Evolutionary conservation across 2,329 filamentous ascomycete species (phyloP).

Genomic region (Parastagonospora nodorum): DNA sequence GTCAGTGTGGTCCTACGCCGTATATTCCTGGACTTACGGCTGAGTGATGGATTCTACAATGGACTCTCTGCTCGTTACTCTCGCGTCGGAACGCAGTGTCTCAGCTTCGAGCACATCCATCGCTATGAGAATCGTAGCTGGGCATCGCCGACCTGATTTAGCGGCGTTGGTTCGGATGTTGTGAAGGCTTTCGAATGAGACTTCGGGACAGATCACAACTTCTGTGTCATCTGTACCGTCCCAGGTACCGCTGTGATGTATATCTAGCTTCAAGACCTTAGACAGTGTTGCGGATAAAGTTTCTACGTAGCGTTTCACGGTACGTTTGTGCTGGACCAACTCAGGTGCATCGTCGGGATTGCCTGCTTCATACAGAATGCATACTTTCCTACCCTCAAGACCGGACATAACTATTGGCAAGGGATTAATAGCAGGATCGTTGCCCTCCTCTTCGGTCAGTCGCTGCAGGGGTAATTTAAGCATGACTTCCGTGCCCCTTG

Average conservation of each 20-base stretch:
- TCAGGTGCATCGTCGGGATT: neutral
- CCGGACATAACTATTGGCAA: constrained; percentile 6
- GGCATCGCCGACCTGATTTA: constrained; percentile 10
- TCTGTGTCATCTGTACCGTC: constrained; percentile 17
- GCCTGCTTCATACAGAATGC: constrained; percentile 13
- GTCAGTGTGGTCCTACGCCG: neutral
- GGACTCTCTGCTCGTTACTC: constrained; percentile 20
- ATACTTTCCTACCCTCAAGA: constrained; percentile 18
- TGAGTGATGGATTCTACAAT: constrained; percentile 35
- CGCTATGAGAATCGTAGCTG: constrained; percentile 29
- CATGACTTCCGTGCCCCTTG: constrained; percentile 9
- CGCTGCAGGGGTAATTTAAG: constrained; percentile 8
- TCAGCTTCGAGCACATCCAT: constrained; percentile 34
- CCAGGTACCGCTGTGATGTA: constrained; percentile 17
- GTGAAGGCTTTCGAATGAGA: constrained; percentile 27
- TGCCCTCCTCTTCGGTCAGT: neutral
- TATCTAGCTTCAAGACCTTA: constrained; percentile 19
- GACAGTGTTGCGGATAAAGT: constrained; percentile 19
- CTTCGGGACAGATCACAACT: constrained; percentile 33
- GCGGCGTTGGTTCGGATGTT: constrained; percentile 14
- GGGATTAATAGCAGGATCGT: neutral
- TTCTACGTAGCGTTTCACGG: constrained; percentile 14
- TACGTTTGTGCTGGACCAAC: neutral
- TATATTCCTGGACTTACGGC: constrained; percentile 22
- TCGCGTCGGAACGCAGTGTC: constrained; percentile 29